phyloP scores from a whole-genome alignment of 371 early-diverging fungal species.

The Rozella allomycis region DNA sequence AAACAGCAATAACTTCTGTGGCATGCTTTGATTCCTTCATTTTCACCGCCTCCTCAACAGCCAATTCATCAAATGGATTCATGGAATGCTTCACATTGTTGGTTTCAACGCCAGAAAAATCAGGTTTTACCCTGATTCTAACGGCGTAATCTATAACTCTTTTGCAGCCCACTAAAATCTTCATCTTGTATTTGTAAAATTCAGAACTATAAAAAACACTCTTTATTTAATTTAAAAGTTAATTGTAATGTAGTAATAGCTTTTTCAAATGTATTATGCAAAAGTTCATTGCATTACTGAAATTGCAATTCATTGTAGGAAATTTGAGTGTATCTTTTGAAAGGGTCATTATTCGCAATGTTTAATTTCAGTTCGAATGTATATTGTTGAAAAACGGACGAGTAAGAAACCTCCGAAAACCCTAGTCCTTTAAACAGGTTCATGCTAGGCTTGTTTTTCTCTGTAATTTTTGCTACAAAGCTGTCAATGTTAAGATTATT shows the following conservation, averaged over 20 bases:
- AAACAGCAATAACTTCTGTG: conserved; percentile 59
- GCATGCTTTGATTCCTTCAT: conserved; percentile 51
- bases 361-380: conserved; percentile 36
- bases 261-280: too few species aligned
- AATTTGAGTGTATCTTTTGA: too few species aligned
- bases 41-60: conserved; percentile 82
- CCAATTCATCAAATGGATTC: conserved; percentile 98
- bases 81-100: conserved; percentile 51
- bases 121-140: conserved; percentile 73
- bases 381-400: conserved; percentile 49
- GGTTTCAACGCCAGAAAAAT: neutral
- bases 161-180: conserved; percentile 75
- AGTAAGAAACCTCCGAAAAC: conserved; percentile 36
- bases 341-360: too few species aligned
- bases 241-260: too few species aligned
- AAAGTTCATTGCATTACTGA: too few species aligned
- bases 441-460: conserved; percentile 42
- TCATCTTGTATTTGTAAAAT: conserved; percentile 1
- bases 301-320: too few species aligned
- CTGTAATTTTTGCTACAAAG: conserved; percentile 55
- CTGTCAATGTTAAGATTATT: conserved; percentile 29
- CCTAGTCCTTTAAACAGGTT: conserved; percentile 42
- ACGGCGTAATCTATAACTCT: conserved; percentile 94
- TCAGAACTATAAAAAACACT: too few species aligned
- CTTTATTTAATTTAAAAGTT: too few species aligned